Evolutionary conservation across 2,329 filamentous ascomycete genomes (phyloP), one percentile per base, ranked within the genome.

Genomic region (Trichoderma aggressivum): DNA sequence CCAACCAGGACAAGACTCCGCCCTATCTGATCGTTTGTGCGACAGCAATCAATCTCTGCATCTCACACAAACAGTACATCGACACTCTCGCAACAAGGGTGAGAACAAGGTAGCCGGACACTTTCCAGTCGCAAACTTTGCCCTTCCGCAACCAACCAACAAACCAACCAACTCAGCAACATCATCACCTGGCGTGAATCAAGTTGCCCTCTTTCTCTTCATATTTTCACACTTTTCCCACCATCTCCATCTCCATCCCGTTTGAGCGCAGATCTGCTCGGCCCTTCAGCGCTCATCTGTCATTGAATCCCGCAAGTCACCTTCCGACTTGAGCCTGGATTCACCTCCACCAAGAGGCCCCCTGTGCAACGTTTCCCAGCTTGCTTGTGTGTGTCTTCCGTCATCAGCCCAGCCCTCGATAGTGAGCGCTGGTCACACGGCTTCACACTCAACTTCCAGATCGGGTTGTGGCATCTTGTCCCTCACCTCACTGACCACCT

Each of bases 241-340:
- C 26, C 32, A 43, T 43, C 28, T 60, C 10, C 28, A 50, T 68
- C 53, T 56, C 36, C 36, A 8, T 14, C 28, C 36, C 14, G 30
- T 59, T 30, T 24, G 28, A 34, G 21, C 24, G 65, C 65, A 36
- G 65, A 68, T 68, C 65, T 60, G 39, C 36, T 56, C 62, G 62
- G 62, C 32, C 62, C 39, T 65, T 65, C 6, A 26, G 47, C 62
- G 28, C 43, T 26, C 43, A 30, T 65, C 62, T 60, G n/a, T 70
- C 56, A 16, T 36, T 56, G 28, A 70, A 55, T 43, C 24, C 30
- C 67, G 2, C 26, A 70, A 70, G 58, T 70, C 64, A 72, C 71
- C 71, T 72, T 72, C 71, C 71, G 43, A 39, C 71, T 72, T 72
- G 71, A 70, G 71, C 59, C 58, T 70, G 71, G 66, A 67, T 70